Base-by-base conservation (phyloP, 2,329 filamentous ascomycete species). In the Grosmannia huntii region DNA sequence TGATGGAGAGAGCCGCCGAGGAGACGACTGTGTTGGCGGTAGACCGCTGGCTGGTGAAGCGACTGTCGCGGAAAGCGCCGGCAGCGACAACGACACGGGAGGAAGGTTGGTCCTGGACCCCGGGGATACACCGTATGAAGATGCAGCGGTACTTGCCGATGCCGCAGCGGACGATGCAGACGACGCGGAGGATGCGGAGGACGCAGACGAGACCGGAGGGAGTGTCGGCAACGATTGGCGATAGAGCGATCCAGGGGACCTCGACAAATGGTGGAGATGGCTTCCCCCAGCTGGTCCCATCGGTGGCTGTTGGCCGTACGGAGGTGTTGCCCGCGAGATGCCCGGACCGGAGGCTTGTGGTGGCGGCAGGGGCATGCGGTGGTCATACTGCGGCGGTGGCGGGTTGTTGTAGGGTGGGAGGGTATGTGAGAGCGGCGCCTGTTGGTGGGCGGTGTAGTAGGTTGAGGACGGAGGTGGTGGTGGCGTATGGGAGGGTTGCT, bases 381-480 rank as follows among this genome's bases (percentile, higher is more conserved):
- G 57, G 25, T 62, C 59, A 2, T 57, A 41, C 5, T 57, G 65
- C 41, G 66, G 64, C 7, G 67, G 63, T 27, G 55, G 59, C 19
- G 56, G 33, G 9, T n/a, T 36, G 55, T 23, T 41, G 55, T 55
- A 57, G 4, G 65, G 63, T 11, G 65, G 60, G 9, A 51, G 52
- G 27, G 50, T 21, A 21, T 53, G 52, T 16, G 57, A 53, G 9
- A 21, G 49, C 9, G 49, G 33, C 31, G 16, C n/a, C 27, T 55
- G 58, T n/a, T 53, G 61, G 44, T 53, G 41, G 11, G 36, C 11
- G 44, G 60, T 56, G 55, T 72, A 70, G 1, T 67, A 50, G 23
- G 21, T 60, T 5, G 62, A 53, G 14, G 67, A 67, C 6, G 67
- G 68, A 38, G 64, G 65, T 53, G 68, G 65, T 19, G 68, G 65